phyloP scores from a whole-genome alignment of 2,329 filamentous ascomycete genomes.

The Exophiala lecanii-corni region DNA sequence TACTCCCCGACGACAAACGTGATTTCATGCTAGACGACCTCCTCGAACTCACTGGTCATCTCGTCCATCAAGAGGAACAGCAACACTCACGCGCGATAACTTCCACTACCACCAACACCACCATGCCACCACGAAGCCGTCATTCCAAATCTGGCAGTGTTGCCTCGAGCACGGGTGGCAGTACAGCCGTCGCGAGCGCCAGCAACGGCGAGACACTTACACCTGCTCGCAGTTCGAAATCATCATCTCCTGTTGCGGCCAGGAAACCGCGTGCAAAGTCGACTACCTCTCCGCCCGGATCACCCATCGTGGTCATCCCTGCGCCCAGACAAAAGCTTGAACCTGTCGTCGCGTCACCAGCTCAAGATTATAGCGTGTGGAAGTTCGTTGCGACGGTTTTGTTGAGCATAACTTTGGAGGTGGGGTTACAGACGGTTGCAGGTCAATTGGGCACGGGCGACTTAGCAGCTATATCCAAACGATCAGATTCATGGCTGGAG shows the following conservation, averaged over 20 bases:
- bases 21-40: slow-evolving; percentile 20
- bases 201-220: slow-evolving; percentile 11
- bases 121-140: slow-evolving; percentile 20
- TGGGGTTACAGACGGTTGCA: slow-evolving; percentile 59
- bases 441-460: slow-evolving; percentile 59
- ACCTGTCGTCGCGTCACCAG: background rate
- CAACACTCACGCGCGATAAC: too few species aligned
- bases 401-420: slow-evolving; percentile 58
- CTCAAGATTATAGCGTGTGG: background rate
- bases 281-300: slow-evolving; percentile 6
- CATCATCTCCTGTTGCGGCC: slow-evolving; percentile 4
- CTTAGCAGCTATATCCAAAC: slow-evolving; percentile 62
- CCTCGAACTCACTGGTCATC: slow-evolving; percentile 20
- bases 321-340: slow-evolving; percentile 3
- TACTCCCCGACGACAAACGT: background rate
- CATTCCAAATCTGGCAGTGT: slow-evolving; percentile 18
- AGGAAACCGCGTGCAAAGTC: slow-evolving; percentile 14
- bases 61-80: slow-evolving; percentile 9
- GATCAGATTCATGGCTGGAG: slow-evolving; percentile 58
- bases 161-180: slow-evolving; percentile 11
- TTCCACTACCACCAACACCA: background rate
- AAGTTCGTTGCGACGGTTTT: slow-evolving; percentile 47
- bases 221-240: slow-evolving; percentile 4
- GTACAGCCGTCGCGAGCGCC: slow-evolving; percentile 3
- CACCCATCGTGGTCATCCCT: slow-evolving; percentile 12